Evolutionary conservation across 495 filamentous ascomycete genomes (phyloP).

Genomic region (Neurospora sp.): DNA sequence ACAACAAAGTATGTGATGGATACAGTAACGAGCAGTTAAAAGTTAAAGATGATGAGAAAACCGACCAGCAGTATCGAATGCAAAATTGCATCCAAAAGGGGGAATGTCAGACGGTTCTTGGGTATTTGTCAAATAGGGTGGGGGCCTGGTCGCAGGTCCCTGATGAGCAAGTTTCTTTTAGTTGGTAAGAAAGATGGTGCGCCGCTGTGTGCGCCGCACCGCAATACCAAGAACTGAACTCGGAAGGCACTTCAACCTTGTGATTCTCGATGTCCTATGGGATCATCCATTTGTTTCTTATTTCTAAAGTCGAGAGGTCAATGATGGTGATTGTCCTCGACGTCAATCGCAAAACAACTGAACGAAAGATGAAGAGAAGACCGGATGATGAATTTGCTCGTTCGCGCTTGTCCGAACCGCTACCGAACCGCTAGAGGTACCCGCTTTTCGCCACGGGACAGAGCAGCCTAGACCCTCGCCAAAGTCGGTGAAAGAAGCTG

Average conservation of each 20-base stretch:
- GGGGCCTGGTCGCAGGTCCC: not conserved
- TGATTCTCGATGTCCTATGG: not conserved
- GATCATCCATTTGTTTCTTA: not conserved
- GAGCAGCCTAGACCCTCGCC: not conserved
- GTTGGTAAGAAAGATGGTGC: not conserved
- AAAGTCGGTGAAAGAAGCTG: not conserved
- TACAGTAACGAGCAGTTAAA: not conserved
- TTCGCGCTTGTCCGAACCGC: not conserved
- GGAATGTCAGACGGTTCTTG: not conserved
- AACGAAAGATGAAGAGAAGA: not conserved
- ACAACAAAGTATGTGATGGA: not conserved
- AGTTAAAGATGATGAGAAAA: not conserved
- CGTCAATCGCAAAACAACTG: not conserved
- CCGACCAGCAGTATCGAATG: not conserved
- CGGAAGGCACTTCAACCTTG: not conserved
- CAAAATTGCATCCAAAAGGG: not conserved
- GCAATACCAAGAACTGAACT: not conserved
- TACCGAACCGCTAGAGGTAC: not conserved
- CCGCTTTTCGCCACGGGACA: not conserved
- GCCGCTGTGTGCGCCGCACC: not conserved
- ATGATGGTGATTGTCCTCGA: not conserved
- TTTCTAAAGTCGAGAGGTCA: not conserved
- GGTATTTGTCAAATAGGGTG: not conserved
- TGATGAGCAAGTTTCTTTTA: not conserved
- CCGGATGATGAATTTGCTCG: not conserved